Evolutionary conservation across 495 filamentous ascomycete genomes (phyloP).

Genomic region (Penicillium malachiteum): DNA sequence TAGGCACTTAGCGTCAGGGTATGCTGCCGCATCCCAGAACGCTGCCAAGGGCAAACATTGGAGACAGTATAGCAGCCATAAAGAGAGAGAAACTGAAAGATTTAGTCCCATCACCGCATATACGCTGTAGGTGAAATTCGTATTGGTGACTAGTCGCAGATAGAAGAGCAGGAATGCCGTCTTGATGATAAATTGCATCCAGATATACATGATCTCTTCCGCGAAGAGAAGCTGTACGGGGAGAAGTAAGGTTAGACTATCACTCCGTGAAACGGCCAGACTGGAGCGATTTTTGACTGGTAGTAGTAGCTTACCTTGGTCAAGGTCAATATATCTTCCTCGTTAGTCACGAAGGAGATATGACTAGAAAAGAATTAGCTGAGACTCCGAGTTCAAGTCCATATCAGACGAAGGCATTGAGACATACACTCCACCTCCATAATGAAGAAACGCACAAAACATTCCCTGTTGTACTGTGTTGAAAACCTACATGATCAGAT

Average conservation of each 20-base stretch:
- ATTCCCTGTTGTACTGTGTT: too few species aligned
- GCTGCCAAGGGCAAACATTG: background rate
- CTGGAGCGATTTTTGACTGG: too few species aligned
- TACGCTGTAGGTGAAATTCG: background rate
- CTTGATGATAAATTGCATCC: slow-evolving; percentile 1
- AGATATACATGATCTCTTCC: background rate
- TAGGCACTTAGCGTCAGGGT: background rate
- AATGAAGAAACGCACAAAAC: too few species aligned
- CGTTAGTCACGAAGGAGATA: too few species aligned
- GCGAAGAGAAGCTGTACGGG: background rate
- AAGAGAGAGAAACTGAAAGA: background rate
- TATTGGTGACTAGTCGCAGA: background rate
- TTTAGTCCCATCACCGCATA: background rate
- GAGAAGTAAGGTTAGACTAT: background rate
- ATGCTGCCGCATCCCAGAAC: background rate
- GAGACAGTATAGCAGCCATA: background rate
- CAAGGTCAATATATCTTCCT: background rate
- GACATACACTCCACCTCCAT: too few species aligned
- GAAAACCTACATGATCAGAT: too few species aligned
- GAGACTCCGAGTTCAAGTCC: too few species aligned
- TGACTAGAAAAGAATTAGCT: too few species aligned
- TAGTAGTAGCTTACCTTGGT: background rate
- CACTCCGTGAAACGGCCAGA: too few species aligned
- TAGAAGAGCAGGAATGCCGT: slow-evolving; percentile 1
- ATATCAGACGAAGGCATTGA: too few species aligned